Percentiles rank a stretch among this genome's conserved stretches.
Evolutionary conservation across 345 rosid genomes (phyloP).

Genomic region (Psidium guajava): DNA sequence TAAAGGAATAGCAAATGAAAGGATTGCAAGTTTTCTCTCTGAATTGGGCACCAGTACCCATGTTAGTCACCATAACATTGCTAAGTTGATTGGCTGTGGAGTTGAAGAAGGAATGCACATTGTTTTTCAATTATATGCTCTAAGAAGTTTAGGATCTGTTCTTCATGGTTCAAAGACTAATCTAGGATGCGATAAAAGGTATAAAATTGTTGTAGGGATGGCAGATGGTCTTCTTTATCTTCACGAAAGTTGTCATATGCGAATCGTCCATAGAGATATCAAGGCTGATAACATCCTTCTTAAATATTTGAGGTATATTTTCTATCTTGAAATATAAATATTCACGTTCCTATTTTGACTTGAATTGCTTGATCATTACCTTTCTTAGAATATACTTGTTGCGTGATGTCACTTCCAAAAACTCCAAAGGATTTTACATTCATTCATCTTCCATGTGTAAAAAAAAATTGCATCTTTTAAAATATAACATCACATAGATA

Average conservation of each 20-base stretch:
- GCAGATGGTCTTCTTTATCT: slow-evolving; percentile 84
- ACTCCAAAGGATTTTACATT: too few species aligned
- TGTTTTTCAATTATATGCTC: slow-evolving; percentile 58
- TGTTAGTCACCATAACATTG: slow-evolving; percentile 78
- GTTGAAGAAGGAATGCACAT: slow-evolving; percentile 81
- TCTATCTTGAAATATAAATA: too few species aligned
- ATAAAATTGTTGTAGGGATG: slow-evolving; percentile 71
- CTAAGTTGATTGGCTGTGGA: slow-evolving; percentile 78
- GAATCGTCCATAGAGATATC: slow-evolving; percentile 94
- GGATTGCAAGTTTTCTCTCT: slow-evolving; percentile 48
- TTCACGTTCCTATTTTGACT: too few species aligned
- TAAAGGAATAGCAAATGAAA: slow-evolving; percentile 68
- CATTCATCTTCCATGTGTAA: too few species aligned
- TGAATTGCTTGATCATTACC: too few species aligned
- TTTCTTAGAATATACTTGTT: too few species aligned
- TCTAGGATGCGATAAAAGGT: slow-evolving; percentile 71
- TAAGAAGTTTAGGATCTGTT: slow-evolving; percentile 67
- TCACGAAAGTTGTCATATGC: slow-evolving; percentile 65
- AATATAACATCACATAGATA: too few species aligned
- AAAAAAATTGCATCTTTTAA: too few species aligned
- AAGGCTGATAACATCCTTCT: slow-evolving; percentile 92
- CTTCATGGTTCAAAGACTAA: slow-evolving; percentile 58
- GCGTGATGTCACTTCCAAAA: too few species aligned
- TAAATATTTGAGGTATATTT: neutral
- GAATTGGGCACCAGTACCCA: slow-evolving; percentile 86